phyloP scores from a whole-genome alignment of 345 rosid genomes.

The Moricandia arvensis region DNA sequence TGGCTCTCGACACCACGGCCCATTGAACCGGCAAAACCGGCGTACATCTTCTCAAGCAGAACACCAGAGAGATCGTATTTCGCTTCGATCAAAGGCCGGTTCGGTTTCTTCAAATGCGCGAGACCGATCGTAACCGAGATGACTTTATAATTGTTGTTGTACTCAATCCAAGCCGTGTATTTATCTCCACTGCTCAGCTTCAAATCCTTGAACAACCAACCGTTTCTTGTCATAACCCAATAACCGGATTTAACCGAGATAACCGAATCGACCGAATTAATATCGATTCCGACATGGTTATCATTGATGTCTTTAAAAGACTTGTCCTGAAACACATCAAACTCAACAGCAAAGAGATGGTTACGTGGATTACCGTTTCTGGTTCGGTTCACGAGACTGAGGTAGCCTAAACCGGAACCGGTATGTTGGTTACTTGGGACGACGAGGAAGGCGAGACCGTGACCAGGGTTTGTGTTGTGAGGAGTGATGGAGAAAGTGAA shows the following conservation, averaged over 20 bases:
- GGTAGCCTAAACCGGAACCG: conserved; percentile 34
- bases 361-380: conserved; percentile 30
- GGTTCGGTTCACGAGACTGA: conserved; percentile 38
- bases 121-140: conserved; percentile 30
- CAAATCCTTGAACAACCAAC: conserved; percentile 36
- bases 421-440: conserved; percentile 17
- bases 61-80: conserved; percentile 32
- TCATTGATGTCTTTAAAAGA: conserved; percentile 33
- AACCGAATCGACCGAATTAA: conserved; percentile 38
- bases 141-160: conserved; percentile 9
- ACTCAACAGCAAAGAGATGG: conserved; percentile 36
- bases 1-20: conserved; percentile 37
- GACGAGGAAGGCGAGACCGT: conserved; percentile 35
- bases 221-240: conserved; percentile 31
- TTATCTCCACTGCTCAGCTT: conserved; percentile 36
- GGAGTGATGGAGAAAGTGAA: conserved; percentile 43
- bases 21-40: conserved; percentile 41
- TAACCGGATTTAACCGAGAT: conserved; percentile 36
- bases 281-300: conserved; percentile 47
- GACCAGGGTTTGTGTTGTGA: conserved; percentile 26
- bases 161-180: conserved; percentile 43
- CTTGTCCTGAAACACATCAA: conserved; percentile 35
- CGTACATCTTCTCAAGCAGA: conserved; percentile 31
- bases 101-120: conserved; percentile 30
- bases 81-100: conserved; percentile 35